Percentiles rank a stretch among this genome's conserved stretches.
Evolutionary conservation across 2,329 filamentous ascomycete species (phyloP).

Genomic region (Pochonia chlamydosporia): DNA sequence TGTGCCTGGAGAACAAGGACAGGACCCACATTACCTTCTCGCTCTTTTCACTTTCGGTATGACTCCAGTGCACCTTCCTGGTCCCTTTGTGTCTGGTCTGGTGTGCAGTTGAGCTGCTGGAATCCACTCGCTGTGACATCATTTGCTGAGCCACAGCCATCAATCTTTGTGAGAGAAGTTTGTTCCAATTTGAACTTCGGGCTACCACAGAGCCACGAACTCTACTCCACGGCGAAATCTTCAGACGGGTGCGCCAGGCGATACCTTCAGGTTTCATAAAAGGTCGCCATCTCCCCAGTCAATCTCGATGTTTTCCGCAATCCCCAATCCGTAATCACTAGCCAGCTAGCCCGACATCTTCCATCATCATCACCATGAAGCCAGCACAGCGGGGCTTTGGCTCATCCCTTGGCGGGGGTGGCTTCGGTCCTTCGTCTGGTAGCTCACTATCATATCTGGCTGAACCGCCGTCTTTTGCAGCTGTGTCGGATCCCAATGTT

Average conservation of each 20-base stretch:
- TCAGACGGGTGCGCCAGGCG: neutral
- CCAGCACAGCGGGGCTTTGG: constrained; percentile 9
- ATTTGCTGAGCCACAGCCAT: constrained; percentile 2
- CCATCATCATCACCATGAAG: constrained; percentile 6
- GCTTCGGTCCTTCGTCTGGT: constrained; percentile 25
- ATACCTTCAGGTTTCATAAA: neutral
- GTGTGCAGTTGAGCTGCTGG: neutral
- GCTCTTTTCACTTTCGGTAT: neutral
- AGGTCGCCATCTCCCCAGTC: neutral
- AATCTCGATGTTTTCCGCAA: neutral
- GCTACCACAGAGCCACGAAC: neutral
- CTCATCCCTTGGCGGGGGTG: constrained; percentile 7
- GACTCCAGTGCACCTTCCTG: neutral
- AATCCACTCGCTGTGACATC: constrained; percentile 5
- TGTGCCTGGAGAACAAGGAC: too few species aligned
- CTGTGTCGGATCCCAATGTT: constrained; percentile 72
- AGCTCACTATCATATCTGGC: constrained; percentile 75
- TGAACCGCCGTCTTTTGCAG: constrained; percentile 75
- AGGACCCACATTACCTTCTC: neutral
- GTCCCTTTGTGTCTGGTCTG: too few species aligned
- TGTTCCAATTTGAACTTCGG: neutral
- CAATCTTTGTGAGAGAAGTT: too few species aligned
- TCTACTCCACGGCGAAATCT: neutral
- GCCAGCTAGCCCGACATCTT: neutral
- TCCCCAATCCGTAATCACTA: neutral